Conservation (phyloP, 202 grass and related monocot species). For the Bolboschoenoplectus hybrid region DNA sequence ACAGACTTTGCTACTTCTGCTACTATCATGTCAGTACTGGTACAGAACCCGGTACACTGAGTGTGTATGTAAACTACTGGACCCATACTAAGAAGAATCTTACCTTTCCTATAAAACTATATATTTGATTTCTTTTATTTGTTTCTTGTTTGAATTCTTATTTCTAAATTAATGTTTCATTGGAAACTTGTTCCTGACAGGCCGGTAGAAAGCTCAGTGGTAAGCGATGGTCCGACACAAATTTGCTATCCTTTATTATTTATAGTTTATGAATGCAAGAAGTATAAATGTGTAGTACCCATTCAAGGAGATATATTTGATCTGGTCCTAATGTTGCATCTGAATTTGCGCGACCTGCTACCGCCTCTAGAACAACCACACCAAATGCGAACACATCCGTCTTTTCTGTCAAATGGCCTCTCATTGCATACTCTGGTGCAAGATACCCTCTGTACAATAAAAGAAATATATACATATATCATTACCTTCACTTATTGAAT, state of each 20-base stretch:
- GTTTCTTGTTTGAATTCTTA: neutral
- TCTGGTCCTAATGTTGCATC: conserved; percentile 45
- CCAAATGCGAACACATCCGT: conserved; percentile 85
- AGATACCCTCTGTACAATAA: conserved; percentile 70
- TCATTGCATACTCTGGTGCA: conserved; percentile 95
- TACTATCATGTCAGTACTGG: conserved; percentile 2
- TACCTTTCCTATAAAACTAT: neutral
- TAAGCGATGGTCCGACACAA: neutral
- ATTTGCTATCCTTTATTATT: neutral
- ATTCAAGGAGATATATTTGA: conserved; percentile 79
- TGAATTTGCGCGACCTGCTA: conserved; percentile 71
- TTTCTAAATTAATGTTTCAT: neutral
- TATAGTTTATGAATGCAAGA: neutral
- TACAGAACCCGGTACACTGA: neutral
- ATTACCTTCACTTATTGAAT: neutral
- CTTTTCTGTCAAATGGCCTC: conserved; percentile 93
- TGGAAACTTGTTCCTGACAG: neutral
- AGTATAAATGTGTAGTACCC: conserved; percentile 50
- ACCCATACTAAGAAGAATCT: neutral
- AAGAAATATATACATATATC: neutral
- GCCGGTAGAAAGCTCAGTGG: neutral
- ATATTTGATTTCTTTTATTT: neutral
- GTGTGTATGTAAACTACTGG: neutral
- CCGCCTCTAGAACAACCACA: conserved; percentile 58
- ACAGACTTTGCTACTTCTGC: neutral